Evolutionary conservation across 108 stramenopile genomes (phyloP), one percentile per base, ranked within the genome.

Genomic region (Discostella stelligeroides): DNA sequence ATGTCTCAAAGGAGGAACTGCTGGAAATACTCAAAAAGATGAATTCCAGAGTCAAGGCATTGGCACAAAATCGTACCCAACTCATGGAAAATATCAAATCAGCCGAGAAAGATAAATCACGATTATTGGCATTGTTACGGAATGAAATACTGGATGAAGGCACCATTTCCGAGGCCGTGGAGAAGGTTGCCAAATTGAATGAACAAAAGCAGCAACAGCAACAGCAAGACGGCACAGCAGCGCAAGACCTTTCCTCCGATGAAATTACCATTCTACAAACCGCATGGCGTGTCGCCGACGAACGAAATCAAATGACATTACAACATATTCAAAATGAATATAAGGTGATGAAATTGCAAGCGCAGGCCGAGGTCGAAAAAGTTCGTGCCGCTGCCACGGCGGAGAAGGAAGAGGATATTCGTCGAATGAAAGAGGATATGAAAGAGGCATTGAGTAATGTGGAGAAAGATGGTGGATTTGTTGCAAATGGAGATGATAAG

Each of bases 41-140:
- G 88, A 90, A 89, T 78, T 84, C 88, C 64, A 81, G 88, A 47
- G 83, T 95, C 74, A 95, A 92, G 69, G 88, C 89, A 8, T 46
- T 90, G 12, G 66, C 80, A 34, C 62, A 56, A 1, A 48, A 80
- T 12, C 75, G 88, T 9, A 62, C 67, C 2, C 89, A 89, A 80
- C 57, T 95, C 30, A 66, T 75, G 12, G 83, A 86, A 29, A 73
- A 86, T 48, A 64, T 83, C 21, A 85, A 92, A 73, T 41, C 42
- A 18, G 63, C 80, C 20, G 84, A 95, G 67, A 51, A 56, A 34
- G 81, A 86, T 20, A 82, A 87, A 3, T 65, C 76, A 17, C 63
- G 88, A 40, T 60, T 92, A 42, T 27, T 89, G 40, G 45, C 55
- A 10, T 63, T 89, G 28, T n/a, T 88, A 0, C 83, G 77, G 58